These are phyloP conservation scores for Isabelozyma pseudorhagii DNA, from an alignment of 805 yeast genomes.

Conservation along the genomic window DNA sequence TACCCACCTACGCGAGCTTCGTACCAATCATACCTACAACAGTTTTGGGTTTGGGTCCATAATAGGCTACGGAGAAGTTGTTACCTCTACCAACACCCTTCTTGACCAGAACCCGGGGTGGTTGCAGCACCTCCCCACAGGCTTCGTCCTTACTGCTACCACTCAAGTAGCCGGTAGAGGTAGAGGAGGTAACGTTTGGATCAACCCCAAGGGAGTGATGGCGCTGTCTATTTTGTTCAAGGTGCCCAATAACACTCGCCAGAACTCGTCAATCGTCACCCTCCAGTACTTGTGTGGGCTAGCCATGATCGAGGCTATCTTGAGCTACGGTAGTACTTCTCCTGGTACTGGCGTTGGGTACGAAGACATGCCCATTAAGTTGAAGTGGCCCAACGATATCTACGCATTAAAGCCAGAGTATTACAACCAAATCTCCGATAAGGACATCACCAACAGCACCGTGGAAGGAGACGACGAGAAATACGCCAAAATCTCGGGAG, in stretches of 20 bases:
- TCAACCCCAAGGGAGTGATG: slow-evolving; percentile 88
- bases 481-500: slow-evolving; percentile 78
- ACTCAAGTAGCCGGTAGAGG: slow-evolving; percentile 91
- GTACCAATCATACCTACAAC: slow-evolving; percentile 4
- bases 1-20: slow-evolving; percentile 31
- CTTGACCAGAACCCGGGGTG: slow-evolving; percentile 69
- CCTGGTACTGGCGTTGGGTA: slow-evolving; percentile 50
- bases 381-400: slow-evolving; percentile 97
- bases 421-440: slow-evolving; percentile 26
- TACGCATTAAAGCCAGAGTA: slow-evolving; percentile 70
- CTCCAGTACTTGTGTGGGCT: slow-evolving; percentile 81
- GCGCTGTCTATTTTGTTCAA: slow-evolving; percentile 74
- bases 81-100: slow-evolving; percentile 81
- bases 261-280: slow-evolving; percentile 64
- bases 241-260: slow-evolving; percentile 44
- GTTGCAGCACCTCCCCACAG: slow-evolving; percentile 62
- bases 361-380: slow-evolving; percentile 69
- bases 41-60: slow-evolving; percentile 51
- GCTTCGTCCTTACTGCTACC: slow-evolving; percentile 68
- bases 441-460: slow-evolving; percentile 29
- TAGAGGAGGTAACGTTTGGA: slow-evolving; percentile 93
- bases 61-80: slow-evolving; percentile 79
- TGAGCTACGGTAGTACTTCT: slow-evolving; percentile 46
- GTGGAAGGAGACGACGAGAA: slow-evolving; percentile 58
- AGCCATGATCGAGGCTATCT: slow-evolving; percentile 77